Base-by-base conservation (phyloP, 2,329 filamentous ascomycete genomes). In the Fusarium hostae region DNA sequence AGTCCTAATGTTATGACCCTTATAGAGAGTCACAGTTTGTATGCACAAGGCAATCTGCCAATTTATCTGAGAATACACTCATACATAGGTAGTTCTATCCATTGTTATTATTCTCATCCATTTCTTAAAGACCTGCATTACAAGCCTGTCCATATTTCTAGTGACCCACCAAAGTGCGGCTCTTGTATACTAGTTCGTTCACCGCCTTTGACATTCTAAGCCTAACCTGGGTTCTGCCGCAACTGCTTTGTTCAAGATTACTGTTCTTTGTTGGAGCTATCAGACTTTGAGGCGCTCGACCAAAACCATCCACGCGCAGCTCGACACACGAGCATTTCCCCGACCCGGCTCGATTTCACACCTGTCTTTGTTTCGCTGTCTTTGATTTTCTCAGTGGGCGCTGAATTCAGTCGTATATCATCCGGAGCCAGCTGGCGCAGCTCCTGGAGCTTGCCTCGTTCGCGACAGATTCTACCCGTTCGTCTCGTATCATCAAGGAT, bases 231-330 rank as follows among this genome's bases (percentile, higher is more conserved):
- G 48, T 73, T 73, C 71, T 73, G 71, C 71, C 71, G 22, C 28
- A 26, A 24, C 44, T 52, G 57, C 56, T 71, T 58, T 73, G 67
- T 35, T 63, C 57, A 55, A 73, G 63, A 59, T 60, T 70, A 50
- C 54, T 35, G 48, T 71, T 69, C 71, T 73, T 73, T 73, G 71
- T 62, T 69, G 58, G 68, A 74, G 71, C 67, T 73, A 68, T 72
- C 71, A 58, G 66, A 73, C 59, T 66, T 65, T 71, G 59, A 67
- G 57, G 48, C 52, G 57, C 68, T 62, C 55, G n/a, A 47, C 22
- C 58, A 64, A 59, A 59, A 73, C 59, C 67, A 71, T 62, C 67
- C 52, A 59, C 63, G 63, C 70, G 60, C 56, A 66, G 45, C 55
- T 56, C 62, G 54, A 66, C 34, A 66, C 55, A 71, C 63, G 52